Evolutionary conservation across 805 yeast species (phyloP).

Genomic region (Brettanomyces naardenensis): DNA sequence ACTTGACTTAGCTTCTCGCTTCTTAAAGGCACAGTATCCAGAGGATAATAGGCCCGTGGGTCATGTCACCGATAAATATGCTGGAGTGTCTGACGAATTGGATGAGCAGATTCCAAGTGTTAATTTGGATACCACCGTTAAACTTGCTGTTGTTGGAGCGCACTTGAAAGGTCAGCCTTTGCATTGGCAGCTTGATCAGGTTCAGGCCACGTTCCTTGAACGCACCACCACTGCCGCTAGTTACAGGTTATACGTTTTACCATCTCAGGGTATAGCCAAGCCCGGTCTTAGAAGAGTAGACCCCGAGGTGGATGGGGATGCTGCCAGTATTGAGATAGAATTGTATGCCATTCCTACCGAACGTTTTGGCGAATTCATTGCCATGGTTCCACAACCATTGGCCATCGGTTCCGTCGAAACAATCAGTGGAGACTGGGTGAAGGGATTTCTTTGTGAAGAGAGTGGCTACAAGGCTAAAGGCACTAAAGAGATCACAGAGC

Average conservation of each 20-base stretch:
- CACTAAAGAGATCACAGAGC: constrained; percentile 72
- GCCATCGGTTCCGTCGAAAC: constrained; percentile 93
- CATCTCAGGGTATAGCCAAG: constrained; percentile 56
- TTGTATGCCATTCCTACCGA: constrained; percentile 76
- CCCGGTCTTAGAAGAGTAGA: constrained; percentile 80
- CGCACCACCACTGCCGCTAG: constrained; percentile 62
- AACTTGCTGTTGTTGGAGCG: constrained; percentile 94
- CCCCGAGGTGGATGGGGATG: constrained; percentile 27
- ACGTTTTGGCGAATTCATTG: constrained; percentile 72
- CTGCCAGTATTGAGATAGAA: constrained; percentile 65
- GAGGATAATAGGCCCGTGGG: constrained; percentile 51
- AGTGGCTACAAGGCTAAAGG: constrained; percentile 67
- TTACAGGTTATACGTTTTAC: constrained; percentile 77
- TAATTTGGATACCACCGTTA: constrained; percentile 35
- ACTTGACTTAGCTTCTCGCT: constrained; percentile 71
- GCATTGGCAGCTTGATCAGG: constrained; percentile 89
- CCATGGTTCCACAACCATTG: constrained; percentile 88
- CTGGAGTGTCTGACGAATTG: constrained; percentile 36
- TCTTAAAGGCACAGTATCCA: constrained; percentile 42
- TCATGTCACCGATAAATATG: constrained; percentile 13
- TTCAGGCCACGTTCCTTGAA: constrained; percentile 61
- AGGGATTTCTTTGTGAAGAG: constrained; percentile 94
- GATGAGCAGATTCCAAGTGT: constrained; percentile 37
- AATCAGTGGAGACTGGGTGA: constrained; percentile 73
- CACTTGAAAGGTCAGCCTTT: constrained; percentile 83